A percentile compares a stretch with the other conserved stretches of the same genome.
Evolutionary conservation across 192 early-diverging fungal species (phyloP).

Genomic region (Rhizoclosmatium globosum): DNA sequence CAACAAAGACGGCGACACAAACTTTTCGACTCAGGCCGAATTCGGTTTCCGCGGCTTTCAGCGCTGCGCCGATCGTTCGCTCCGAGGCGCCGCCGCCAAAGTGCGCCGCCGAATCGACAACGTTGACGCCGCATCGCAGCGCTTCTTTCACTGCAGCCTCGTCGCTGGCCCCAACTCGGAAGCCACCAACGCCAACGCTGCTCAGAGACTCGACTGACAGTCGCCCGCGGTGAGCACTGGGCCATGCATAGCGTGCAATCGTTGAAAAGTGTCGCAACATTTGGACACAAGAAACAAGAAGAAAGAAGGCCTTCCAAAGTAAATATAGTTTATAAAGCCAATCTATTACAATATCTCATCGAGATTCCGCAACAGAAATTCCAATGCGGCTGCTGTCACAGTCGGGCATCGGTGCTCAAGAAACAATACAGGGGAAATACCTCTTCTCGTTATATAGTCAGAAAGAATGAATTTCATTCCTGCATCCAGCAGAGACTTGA

Average conservation of each 20-base stretch:
- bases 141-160: constrained; percentile 61
- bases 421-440: constrained; percentile 1
- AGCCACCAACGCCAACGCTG: constrained; percentile 72
- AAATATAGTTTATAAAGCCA: neutral
- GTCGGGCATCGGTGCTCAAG: constrained; percentile 1
- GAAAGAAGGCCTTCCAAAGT: neutral
- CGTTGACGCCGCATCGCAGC: constrained; percentile 68
- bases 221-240: neutral
- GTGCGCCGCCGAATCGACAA: constrained; percentile 77
- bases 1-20: neutral
- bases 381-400: neutral
- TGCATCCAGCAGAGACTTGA: neutral
- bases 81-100: constrained; percentile 74
- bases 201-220: neutral
- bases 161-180: constrained; percentile 53
- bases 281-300: no score
- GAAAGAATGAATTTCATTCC: neutral
- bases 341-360: constrained; percentile 1
- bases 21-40: constrained; percentile 58
- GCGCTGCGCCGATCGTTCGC: constrained; percentile 60
- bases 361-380: neutral
- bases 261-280: neutral
- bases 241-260: neutral
- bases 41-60: constrained; percentile 44
- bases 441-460: neutral